Evolutionary conservation across 768 basidiomycete genomes (phyloP).

Genomic region (Gyrodon lividus): DNA sequence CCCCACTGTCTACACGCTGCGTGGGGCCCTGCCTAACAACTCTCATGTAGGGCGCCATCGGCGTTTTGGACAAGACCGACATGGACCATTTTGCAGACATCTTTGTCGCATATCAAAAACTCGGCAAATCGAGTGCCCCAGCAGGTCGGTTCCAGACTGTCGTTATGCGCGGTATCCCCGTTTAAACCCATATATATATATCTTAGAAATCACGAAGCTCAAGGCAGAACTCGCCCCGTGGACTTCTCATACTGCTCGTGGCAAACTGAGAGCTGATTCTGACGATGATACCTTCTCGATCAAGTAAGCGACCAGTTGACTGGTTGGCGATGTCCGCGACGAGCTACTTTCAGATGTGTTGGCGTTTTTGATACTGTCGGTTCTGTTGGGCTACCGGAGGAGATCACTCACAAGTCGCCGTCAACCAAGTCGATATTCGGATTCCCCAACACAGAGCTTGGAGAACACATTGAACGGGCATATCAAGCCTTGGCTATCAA

Average conservation of each 20-base stretch:
- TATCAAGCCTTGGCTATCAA: slow-evolving; percentile 72
- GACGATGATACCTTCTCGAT: slow-evolving; percentile 53
- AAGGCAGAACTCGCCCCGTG: slow-evolving; percentile 51
- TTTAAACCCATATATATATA: background rate
- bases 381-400: slow-evolving; percentile 66
- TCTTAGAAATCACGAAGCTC: slow-evolving; percentile 37
- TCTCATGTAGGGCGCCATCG: slow-evolving; percentile 57
- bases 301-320: slow-evolving; percentile 44
- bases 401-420: slow-evolving; percentile 46
- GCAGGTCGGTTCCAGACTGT: slow-evolving; percentile 35
- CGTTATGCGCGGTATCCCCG: background rate
- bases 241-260: slow-evolving; percentile 50
- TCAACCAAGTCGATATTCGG: slow-evolving; percentile 57
- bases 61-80: slow-evolving; percentile 64
- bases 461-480: slow-evolving; percentile 60
- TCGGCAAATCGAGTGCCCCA: slow-evolving; percentile 51
- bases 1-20: background rate
- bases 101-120: slow-evolving; percentile 58
- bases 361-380: slow-evolving; percentile 83
- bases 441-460: slow-evolving; percentile 58
- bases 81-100: slow-evolving; percentile 73
- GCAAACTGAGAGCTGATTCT: slow-evolving; percentile 50
- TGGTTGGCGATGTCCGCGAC: slow-evolving; percentile 1
- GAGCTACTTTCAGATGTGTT: slow-evolving; percentile 45
- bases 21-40: background rate